phyloP scores from a whole-genome alignment of 2,329 filamentous ascomycete species.

The Hypoxylon rubiginosum region DNA sequence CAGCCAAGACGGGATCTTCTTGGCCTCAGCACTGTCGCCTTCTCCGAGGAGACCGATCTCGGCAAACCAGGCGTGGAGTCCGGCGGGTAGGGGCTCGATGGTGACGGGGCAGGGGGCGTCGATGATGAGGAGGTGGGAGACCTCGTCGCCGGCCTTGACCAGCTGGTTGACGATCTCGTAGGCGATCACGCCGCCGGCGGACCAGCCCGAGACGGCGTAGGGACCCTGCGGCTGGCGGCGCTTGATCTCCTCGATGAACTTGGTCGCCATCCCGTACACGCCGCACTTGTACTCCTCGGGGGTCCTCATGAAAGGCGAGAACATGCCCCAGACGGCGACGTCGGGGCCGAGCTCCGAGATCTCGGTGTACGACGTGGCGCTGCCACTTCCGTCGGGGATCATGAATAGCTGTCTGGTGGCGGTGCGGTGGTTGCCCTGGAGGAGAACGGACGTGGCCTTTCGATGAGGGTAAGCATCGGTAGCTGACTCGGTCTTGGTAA shows the following conservation, averaged over 20 bases:
- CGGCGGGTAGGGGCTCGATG: constrained; percentile 76
- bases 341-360: constrained; percentile 66
- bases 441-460: constrained; percentile 60
- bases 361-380: constrained; percentile 76
- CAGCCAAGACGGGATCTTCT: constrained; percentile 78
- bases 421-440: constrained; percentile 65
- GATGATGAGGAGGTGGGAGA: constrained; percentile 73
- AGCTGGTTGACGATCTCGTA: constrained; percentile 75
- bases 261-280: constrained; percentile 73
- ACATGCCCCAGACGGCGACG: constrained; percentile 69
- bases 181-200: constrained; percentile 80
- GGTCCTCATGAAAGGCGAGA: constrained; percentile 79
- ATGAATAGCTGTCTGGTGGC: constrained; percentile 66
- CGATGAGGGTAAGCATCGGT: constrained; percentile 63
- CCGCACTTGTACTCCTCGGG: constrained; percentile 75
- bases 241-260: constrained; percentile 78
- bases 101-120: constrained; percentile 76
- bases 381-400: constrained; percentile 68
- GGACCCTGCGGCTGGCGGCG: constrained; percentile 77
- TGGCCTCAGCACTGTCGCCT: constrained; percentile 62
- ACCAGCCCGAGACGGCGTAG: constrained; percentile 80
- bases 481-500: constrained; percentile 57
- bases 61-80: constrained; percentile 79
- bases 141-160: constrained; percentile 66
- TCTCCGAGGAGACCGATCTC: constrained; percentile 78